phyloP scores from a whole-genome alignment of 331 rosid species.

The Rosa hybrid region DNA sequence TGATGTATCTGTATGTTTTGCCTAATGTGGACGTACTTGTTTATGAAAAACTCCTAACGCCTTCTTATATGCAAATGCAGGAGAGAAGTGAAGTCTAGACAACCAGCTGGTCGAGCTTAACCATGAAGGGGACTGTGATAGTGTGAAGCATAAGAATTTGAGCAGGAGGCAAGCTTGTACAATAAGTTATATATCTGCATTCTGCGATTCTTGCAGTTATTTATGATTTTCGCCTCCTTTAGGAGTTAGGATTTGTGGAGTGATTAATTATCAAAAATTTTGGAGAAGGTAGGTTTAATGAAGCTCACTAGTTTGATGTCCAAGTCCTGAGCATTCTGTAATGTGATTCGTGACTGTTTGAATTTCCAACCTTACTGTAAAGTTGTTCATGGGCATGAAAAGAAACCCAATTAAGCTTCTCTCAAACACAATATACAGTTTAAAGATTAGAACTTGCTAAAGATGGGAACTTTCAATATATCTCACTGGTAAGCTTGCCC shows the following conservation, averaged over 20 bases:
- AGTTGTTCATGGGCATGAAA: conserved; percentile 8
- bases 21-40: neutral
- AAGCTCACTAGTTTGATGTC: conserved; percentile 18
- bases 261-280: conserved; percentile 27
- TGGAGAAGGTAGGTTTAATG: conserved; percentile 8
- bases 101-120: conserved; percentile 67
- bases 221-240: conserved; percentile 2
- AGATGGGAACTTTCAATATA: conserved; percentile 38
- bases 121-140: conserved; percentile 24
- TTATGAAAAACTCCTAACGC: neutral
- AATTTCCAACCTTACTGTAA: conserved; percentile 22
- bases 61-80: conserved; percentile 46
- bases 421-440: conserved; percentile 35
- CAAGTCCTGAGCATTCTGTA: conserved; percentile 18
- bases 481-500: conserved; percentile 27
- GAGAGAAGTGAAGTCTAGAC: conserved; percentile 67
- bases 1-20: neutral
- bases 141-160: conserved; percentile 36
- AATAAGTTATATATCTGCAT: conserved; percentile 32
- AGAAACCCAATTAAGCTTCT: conserved; percentile 16
- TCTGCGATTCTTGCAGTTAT: conserved; percentile 28
- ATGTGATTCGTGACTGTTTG: neutral
- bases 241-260: conserved; percentile 33
- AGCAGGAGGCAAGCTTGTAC: conserved; percentile 37
- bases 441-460: conserved; percentile 35